Conservation (phyloP, 805 yeast genomes). For the Candida parachauliodes region DNA sequence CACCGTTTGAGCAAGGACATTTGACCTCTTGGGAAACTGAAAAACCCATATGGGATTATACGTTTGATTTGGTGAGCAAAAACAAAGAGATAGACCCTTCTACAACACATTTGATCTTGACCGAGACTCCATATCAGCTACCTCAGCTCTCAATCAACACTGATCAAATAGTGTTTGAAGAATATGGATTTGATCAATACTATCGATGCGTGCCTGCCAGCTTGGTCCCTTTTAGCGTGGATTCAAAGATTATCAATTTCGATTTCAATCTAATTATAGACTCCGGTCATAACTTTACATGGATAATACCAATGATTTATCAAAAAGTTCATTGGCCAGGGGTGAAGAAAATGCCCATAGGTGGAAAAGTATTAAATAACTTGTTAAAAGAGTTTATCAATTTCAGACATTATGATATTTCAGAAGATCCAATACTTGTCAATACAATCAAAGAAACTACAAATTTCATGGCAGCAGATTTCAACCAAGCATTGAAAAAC, state of each 20-base stretch:
- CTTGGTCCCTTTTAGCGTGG: conserved; percentile 28
- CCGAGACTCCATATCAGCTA: conserved; percentile 79
- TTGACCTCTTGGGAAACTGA: conserved; percentile 88
- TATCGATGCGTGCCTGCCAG: conserved; percentile 63
- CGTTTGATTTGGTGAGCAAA: conserved; percentile 35
- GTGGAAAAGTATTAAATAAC: conserved; percentile 83
- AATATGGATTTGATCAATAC: conserved; percentile 72
- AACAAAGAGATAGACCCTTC: conserved; percentile 17
- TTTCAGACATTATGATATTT: conserved; percentile 87
- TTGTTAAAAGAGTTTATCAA: conserved; percentile 79
- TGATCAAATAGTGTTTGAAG: conserved; percentile 93
- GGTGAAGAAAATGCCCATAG: conserved; percentile 74
- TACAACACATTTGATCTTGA: conserved; percentile 55
- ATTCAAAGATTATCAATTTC: conserved; percentile 11
- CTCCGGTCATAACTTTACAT: conserved; percentile 83
- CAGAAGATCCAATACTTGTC: conserved; percentile 83
- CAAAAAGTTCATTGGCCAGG: conserved; percentile 78
- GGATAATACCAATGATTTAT: conserved; percentile 79
- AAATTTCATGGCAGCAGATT: conserved; percentile 65
- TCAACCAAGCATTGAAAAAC: conserved; percentile 42
- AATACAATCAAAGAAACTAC: conserved; percentile 82
- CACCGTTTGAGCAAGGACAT: conserved; percentile 90
- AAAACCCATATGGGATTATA: conserved; percentile 85
- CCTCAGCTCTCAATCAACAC: conserved; percentile 79
- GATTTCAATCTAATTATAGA: conserved; percentile 83